These are phyloP conservation scores for Fallopia convolvulus DNA, from an alignment of 148 eudicot species.

Conservation along the genomic window DNA sequence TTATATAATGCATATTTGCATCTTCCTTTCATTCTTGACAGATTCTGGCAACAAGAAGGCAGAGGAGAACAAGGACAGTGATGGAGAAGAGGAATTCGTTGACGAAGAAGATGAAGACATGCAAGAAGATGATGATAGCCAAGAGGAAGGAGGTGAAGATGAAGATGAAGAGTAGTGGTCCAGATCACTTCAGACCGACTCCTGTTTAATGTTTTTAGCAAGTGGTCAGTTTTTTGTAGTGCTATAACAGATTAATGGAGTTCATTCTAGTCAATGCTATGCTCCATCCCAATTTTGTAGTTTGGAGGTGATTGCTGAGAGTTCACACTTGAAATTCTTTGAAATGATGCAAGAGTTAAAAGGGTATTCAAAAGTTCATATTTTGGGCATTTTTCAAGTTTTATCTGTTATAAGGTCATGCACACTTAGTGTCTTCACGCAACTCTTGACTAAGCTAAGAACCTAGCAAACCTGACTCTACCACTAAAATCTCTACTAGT, in stretches of 20 bases:
- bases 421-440: no score
- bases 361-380: not conserved
- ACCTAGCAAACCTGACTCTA: not conserved
- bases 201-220: not conserved
- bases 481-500: not conserved
- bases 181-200: not conserved
- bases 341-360: not conserved
- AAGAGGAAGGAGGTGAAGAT: not conserved
- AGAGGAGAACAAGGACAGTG: conserved; percentile 1
- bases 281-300: not conserved
- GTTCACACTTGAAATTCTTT: not conserved
- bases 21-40: not conserved
- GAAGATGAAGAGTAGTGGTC: not conserved
- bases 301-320: not conserved
- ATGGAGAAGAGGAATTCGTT: not conserved
- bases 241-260: not conserved
- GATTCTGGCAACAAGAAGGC: not conserved
- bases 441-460: not conserved
- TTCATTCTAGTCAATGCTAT: not conserved
- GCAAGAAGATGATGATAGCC: not conserved
- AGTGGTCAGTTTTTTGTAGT: not conserved
- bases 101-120: conserved; percentile 6
- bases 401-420: no score
- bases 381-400: not conserved
- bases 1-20: not conserved